Evolutionary conservation across 176 grass and related monocot species (phyloP).

Genomic region (maize (Zea mays)): DNA sequence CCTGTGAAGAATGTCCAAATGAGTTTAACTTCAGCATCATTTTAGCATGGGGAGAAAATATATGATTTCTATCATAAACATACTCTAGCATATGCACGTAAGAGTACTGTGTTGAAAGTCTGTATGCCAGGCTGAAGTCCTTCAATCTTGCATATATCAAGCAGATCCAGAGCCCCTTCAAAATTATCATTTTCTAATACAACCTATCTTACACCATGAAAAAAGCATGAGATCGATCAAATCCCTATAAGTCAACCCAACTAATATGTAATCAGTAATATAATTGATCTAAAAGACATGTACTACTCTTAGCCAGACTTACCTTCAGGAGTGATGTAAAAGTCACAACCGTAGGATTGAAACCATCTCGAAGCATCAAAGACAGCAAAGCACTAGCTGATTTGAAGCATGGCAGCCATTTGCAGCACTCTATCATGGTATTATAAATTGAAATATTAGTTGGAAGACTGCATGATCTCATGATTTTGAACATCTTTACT

Average conservation of each 20-base stretch:
- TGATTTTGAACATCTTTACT: conserved; percentile 67
- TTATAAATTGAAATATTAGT: conserved; percentile 61
- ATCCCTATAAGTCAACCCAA: conserved; percentile 15
- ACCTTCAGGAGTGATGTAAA: conserved; percentile 64
- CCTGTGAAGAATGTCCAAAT: conserved; percentile 51
- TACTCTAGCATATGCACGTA: conserved; percentile 61
- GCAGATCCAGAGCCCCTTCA: conserved; percentile 57
- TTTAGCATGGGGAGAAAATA: conserved; percentile 13
- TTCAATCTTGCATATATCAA: conserved; percentile 49
- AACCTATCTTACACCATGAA: conserved; percentile 57
- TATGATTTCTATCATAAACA: neutral
- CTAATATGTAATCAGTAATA: conserved; percentile 21
- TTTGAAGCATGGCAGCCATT: conserved; percentile 52
- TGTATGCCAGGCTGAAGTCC: conserved; percentile 55
- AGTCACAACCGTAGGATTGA: conserved; percentile 46
- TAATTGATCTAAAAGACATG: conserved; percentile 11
- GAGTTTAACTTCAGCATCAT: conserved; percentile 23
- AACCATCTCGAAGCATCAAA: conserved; percentile 82
- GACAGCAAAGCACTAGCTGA: conserved; percentile 67
- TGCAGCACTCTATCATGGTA: conserved; percentile 82
- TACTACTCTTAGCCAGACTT: conserved; percentile 8
- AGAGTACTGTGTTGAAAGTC: conserved; percentile 74
- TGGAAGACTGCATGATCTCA: conserved; percentile 60
- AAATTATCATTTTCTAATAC: conserved; percentile 66
- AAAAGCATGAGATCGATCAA: conserved; percentile 26